Evolutionary conservation across 768 basidiomycete species (phyloP).

Genomic region (Hygrocybe punicea): DNA sequence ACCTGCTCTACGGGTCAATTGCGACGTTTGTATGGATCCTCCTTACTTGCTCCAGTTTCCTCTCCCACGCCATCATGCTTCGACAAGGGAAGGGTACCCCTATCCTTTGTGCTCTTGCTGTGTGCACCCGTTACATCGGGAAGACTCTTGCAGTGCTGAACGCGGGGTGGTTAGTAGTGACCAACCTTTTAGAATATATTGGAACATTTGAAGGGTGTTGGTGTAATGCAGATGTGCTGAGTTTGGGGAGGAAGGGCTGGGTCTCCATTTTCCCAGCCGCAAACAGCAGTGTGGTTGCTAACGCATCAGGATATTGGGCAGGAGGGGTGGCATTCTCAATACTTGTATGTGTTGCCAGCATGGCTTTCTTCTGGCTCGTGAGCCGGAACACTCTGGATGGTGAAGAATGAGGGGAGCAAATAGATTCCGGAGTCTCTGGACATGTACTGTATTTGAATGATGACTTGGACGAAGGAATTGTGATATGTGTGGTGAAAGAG

Average conservation of each 20-base stretch:
- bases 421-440: too few species aligned
- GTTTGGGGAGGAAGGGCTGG: background rate
- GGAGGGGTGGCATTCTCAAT: background rate
- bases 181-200: constrained; percentile 12
- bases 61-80: constrained; percentile 13
- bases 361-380: background rate
- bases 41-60: constrained; percentile 24
- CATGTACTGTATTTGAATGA: too few species aligned
- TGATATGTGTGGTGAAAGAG: too few species aligned
- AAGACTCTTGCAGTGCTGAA: constrained; percentile 12
- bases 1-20: constrained; percentile 25
- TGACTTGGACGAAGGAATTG: too few species aligned
- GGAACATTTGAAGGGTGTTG: constrained; percentile 15
- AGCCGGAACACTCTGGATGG: background rate
- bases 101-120: constrained; percentile 8
- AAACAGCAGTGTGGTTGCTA: background rate
- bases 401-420: too few species aligned
- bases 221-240: constrained; percentile 12
- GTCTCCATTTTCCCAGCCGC: background rate
- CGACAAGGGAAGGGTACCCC: background rate
- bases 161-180: constrained; percentile 14
- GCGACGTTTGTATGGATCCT: constrained; percentile 30
- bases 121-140: constrained; percentile 6
- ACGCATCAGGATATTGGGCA: background rate
- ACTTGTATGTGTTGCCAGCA: background rate